These are phyloP conservation scores for Meira nashicola DNA, from an alignment of 1,284 basidiomycete species.

Conservation along the genomic window DNA sequence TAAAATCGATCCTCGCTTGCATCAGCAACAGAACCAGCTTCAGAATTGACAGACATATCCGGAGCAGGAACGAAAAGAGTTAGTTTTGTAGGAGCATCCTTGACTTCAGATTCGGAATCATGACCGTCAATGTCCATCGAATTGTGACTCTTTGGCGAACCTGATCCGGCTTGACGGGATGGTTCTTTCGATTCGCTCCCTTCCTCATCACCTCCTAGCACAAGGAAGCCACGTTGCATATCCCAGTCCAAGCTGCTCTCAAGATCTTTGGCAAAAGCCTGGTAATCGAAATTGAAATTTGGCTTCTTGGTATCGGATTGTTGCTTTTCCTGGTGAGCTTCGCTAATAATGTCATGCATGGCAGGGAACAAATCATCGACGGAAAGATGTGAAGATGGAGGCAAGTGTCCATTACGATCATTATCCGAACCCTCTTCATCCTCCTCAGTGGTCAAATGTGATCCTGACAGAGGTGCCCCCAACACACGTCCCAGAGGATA, in stretches of 20 bases:
- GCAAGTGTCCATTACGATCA: slow-evolving; percentile 3
- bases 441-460: slow-evolving; percentile 15
- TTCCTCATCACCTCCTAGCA: background rate
- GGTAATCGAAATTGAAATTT: background rate
- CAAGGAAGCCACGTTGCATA: slow-evolving; percentile 1
- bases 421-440: slow-evolving; percentile 14
- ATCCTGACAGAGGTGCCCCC: slow-evolving; percentile 3
- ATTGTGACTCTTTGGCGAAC: too few species aligned
- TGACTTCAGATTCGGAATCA: background rate
- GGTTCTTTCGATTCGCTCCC: background rate
- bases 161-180: too few species aligned
- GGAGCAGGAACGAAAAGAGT: slow-evolving; percentile 11
- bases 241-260: slow-evolving; percentile 1
- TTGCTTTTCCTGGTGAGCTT: too few species aligned
- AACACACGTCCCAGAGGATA: slow-evolving; percentile 8
- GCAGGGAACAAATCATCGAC: slow-evolving; percentile 20
- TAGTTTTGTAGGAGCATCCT: slow-evolving; percentile 5
- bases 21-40: background rate
- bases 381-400: slow-evolving; percentile 34
- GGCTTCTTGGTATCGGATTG: background rate
- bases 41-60: background rate
- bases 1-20: slow-evolving; percentile 9
- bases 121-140: background rate
- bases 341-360: background rate
- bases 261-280: slow-evolving; percentile 1